Base-by-base conservation (phyloP, 1,284 basidiomycete species). In the Tylopilus sp. region DNA sequence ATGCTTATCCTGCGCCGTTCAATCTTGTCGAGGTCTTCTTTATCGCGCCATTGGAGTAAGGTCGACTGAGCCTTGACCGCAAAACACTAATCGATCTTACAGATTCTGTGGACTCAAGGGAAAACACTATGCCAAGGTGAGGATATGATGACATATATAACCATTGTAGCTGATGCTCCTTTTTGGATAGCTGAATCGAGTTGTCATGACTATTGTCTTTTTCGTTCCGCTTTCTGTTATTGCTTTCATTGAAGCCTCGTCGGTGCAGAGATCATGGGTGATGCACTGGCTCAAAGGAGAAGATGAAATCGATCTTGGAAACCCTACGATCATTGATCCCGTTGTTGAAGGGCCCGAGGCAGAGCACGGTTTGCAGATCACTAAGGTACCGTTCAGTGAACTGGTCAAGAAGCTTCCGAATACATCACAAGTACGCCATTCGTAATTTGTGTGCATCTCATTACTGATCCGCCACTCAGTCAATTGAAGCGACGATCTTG, bases 1-100 rank as follows among this genome's bases (percentile, higher is more conserved):
- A 76, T 62, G 80, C 85, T 48, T 88, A 87, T 67, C 86, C 85
- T 33, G 84, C 86, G 13, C 85, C 86, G 2, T 88, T 96, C 78
- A 98, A 97, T 68, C 76, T 98, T 42, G 74, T 96, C 57, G 95
- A 98, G 71, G 76, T 79, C 0, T 71, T 93, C 61, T 73, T 96
- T 39, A 76, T 96, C 53, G 90, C 85, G 0, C 94, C 94, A 14
- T 77, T 92, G 43, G 94, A 96, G 90, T 94, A 64, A 62, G 86
- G 77, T 29, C 33, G 43, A 36, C 13, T 42, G 17, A 42, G 32
- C 19, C 11, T 15, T 48, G 17, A 37, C 43, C 37, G 3, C 33
- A 22, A 43, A 28, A 26, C 17, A 48, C 40, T 68, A 20, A 69
- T 15, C 22, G 33, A 22, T 29, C 43, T 40, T 32, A 20, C 56